Evolutionary conservation across 495 filamentous ascomycete genomes (phyloP).

Genomic region (Penicillium cataractarum): DNA sequence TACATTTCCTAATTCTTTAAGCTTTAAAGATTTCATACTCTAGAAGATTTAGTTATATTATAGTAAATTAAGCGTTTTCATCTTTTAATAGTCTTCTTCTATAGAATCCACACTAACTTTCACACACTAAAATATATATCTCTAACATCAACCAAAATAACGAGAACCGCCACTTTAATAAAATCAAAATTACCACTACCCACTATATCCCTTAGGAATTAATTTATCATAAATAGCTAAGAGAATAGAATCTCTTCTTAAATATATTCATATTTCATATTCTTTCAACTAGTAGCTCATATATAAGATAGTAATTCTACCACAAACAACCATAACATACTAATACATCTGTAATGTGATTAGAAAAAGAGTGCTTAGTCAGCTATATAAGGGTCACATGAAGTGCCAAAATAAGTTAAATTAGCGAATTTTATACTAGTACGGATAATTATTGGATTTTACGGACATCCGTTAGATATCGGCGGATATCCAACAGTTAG

Average conservation of each 20-base stretch:
- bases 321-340: not conserved
- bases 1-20: not conserved
- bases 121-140: not conserved
- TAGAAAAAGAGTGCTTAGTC: not conserved
- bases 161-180: not conserved
- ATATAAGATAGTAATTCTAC: not conserved
- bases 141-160: not conserved
- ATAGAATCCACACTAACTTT: not conserved
- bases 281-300: not conserved
- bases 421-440: constrained; percentile 2
- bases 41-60: not conserved
- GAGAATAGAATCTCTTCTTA: too few species aligned
- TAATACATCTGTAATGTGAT: not conserved
- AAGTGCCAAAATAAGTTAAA: not conserved
- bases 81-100: not conserved
- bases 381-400: not conserved
- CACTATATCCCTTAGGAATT: too few species aligned
- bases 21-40: not conserved
- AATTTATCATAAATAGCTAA: too few species aligned
- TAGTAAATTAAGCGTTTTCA: not conserved
- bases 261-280: constrained; percentile 1
- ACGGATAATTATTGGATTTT: not conserved
- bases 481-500: not conserved
- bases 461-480: not conserved
- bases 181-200: too few species aligned